These are phyloP conservation scores for Kodamaea kakaduensis DNA, from an alignment of 805 yeast species.

Conservation along the genomic window DNA sequence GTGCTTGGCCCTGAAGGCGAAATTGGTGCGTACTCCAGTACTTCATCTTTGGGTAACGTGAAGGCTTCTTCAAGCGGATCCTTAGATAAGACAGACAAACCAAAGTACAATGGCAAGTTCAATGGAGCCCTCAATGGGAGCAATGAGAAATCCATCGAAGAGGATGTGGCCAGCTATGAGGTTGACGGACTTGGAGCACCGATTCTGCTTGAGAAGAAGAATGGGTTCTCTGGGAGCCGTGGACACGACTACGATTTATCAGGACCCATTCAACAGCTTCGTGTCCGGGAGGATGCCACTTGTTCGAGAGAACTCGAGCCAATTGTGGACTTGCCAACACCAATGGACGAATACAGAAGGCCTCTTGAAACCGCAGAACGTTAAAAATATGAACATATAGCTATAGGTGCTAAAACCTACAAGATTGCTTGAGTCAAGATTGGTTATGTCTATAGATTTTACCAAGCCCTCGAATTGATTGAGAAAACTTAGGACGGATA, in stretches of 20 bases:
- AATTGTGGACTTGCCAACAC: slow-evolving; percentile 23
- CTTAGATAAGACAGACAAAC: no score
- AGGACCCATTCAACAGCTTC: slow-evolving; percentile 7
- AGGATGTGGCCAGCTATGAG: no score
- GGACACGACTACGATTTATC: background rate
- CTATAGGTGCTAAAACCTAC: no score
- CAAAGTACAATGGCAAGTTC: no score
- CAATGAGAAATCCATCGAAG: no score
- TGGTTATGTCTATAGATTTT: no score
- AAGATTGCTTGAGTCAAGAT: no score
- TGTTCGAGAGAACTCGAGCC: slow-evolving; percentile 4
- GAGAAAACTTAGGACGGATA: no score
- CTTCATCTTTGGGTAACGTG: background rate
- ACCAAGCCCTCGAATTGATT: no score
- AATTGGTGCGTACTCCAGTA: slow-evolving; percentile 1
- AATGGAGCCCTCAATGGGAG: no score
- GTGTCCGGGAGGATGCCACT: slow-evolving; percentile 5
- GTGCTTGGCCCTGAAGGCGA: background rate
- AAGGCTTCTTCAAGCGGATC: background rate
- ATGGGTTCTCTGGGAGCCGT: slow-evolving; percentile 1
- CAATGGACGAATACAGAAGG: slow-evolving; percentile 24
- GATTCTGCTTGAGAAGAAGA: slow-evolving; percentile 1
- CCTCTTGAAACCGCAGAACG: no score
- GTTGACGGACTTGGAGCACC: slow-evolving; percentile 6
- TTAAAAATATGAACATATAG: no score